Base-by-base conservation (phyloP, 108 stramenopile genomes). In the Nitzschia inconspicua region DNA sequence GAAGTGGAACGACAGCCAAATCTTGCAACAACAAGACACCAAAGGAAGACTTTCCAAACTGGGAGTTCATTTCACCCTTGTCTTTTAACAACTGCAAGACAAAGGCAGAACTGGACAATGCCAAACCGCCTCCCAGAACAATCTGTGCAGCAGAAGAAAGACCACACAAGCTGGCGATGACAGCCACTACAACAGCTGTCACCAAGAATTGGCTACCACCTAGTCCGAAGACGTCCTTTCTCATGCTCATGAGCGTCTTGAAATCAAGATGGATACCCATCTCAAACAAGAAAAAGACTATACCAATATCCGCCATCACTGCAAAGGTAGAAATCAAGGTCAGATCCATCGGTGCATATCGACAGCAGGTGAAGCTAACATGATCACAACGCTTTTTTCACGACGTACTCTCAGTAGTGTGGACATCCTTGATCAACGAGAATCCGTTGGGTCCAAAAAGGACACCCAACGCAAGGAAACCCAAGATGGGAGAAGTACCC, bases 241-340 rank as follows among this genome's bases (percentile, higher is more conserved):
- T 70, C 94, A 95, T 92, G 11, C 76, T 78, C 81, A 87, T 78
- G 51, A 94, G 68, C 7, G 84, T 85, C 19, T 85, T 82, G 51
- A 95, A 73, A 65, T 85, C 89, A 23, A 96, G 83, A 59, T 95
- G 93, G 44, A 97, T 72, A 20, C 96, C 96, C 96, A 97, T 97
- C 63, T 97, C 96, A 56, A 97, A 97, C 1, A 97, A 72, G 71
- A 97, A 97, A 61, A 97, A 93, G 3, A 95, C 95, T 34, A 97
- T 93, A 27, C 96, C 96, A 35, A 97, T 55, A 78, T 97, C 96
- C 11, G 90, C 96, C 43, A 97, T 66, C 76, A 85, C 56, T 63
- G 88, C 90, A n/a, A n/a, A n/a, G n/a, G n/a, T n/a, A n/a, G n/a
- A n/a, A n/a, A n/a, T n/a, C n/a, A n/a, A n/a, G n/a, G n/a, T n/a